Evolutionary conservation across 2,329 filamentous ascomycete species (phyloP).

Genomic region (Dactylonectria macrodidyma): DNA sequence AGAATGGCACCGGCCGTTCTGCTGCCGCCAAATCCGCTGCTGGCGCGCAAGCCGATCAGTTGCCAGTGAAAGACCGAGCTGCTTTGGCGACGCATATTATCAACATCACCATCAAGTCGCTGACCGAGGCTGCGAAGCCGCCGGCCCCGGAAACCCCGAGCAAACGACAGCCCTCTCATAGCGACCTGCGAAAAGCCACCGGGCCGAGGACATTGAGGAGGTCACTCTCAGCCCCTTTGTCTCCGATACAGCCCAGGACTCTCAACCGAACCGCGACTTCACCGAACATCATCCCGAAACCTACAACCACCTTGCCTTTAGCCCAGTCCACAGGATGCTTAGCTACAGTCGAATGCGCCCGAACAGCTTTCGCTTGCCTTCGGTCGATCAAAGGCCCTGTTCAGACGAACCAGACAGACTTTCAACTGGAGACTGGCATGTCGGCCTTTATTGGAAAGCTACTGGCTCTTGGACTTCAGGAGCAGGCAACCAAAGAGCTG

Average conservation of each 20-base stretch:
- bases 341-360: slow-evolving; percentile 77
- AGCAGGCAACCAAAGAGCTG: slow-evolving; percentile 79
- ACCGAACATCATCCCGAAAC: slow-evolving; percentile 57
- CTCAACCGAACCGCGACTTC: slow-evolving; percentile 73
- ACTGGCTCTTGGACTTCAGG: slow-evolving; percentile 74
- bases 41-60: slow-evolving; percentile 48
- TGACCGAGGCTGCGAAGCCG: slow-evolving; percentile 76
- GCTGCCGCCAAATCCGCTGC: slow-evolving; percentile 33
- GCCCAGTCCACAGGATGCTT: slow-evolving; percentile 62
- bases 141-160: slow-evolving; percentile 50
- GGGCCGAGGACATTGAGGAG: slow-evolving; percentile 63
- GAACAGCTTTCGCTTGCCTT: slow-evolving; percentile 76
- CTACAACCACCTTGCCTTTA: slow-evolving; percentile 46
- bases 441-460: slow-evolving; percentile 78
- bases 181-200: slow-evolving; percentile 53
- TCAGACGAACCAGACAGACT: slow-evolving; percentile 68
- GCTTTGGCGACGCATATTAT: slow-evolving; percentile 81
- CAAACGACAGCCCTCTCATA: slow-evolving; percentile 53
- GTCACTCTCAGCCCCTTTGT: slow-evolving; percentile 71
- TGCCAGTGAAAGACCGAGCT: slow-evolving; percentile 68
- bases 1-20: slow-evolving; percentile 25
- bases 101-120: slow-evolving; percentile 77
- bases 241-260: slow-evolving; percentile 73
- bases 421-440: slow-evolving; percentile 83
- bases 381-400: slow-evolving; percentile 69